These are phyloP conservation scores for Dianthus caryophyllus DNA, from an alignment of 148 eudicot genomes.

Conservation along the genomic window DNA sequence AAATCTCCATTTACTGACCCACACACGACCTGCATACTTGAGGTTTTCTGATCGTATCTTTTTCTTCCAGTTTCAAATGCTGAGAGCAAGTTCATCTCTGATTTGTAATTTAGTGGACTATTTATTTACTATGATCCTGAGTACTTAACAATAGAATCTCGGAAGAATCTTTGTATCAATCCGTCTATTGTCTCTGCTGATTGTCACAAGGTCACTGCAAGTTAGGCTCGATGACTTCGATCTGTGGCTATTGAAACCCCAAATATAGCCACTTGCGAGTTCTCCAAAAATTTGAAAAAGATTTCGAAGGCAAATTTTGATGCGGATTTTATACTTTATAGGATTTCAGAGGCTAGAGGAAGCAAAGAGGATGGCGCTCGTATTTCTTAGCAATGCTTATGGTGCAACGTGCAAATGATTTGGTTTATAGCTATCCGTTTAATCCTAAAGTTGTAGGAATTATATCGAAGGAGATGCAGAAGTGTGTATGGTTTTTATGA, in stretches of 20 bases:
- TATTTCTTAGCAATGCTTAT: slow-evolving; percentile 88
- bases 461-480: slow-evolving; percentile 95
- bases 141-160: slow-evolving; percentile 24
- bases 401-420: slow-evolving; percentile 89
- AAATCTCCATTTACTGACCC: too few species aligned
- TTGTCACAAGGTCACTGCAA: slow-evolving; percentile 86
- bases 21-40: too few species aligned
- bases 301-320: slow-evolving; percentile 62
- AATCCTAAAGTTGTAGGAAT: slow-evolving; percentile 97
- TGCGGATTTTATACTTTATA: slow-evolving; percentile 82
- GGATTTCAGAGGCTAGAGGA: slow-evolving; percentile 81
- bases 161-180: slow-evolving; percentile 84
- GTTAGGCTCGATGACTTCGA: slow-evolving; percentile 97
- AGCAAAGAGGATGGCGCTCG: slow-evolving; percentile 93
- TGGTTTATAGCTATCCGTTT: slow-evolving; percentile 97
- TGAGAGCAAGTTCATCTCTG: background rate
- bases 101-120: background rate
- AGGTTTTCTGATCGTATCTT: background rate
- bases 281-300: slow-evolving; percentile 61
- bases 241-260: slow-evolving; percentile 59
- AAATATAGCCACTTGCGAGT: slow-evolving; percentile 57
- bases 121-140: background rate
- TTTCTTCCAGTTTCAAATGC: background rate
- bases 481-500: slow-evolving; percentile 93
- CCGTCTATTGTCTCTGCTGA: slow-evolving; percentile 76